A percentile compares a stretch with the other conserved stretches of the same genome.
Evolutionary conservation across 2,329 filamentous ascomycete species (phyloP).

Genomic region (Colletotrichum agaves): DNA sequence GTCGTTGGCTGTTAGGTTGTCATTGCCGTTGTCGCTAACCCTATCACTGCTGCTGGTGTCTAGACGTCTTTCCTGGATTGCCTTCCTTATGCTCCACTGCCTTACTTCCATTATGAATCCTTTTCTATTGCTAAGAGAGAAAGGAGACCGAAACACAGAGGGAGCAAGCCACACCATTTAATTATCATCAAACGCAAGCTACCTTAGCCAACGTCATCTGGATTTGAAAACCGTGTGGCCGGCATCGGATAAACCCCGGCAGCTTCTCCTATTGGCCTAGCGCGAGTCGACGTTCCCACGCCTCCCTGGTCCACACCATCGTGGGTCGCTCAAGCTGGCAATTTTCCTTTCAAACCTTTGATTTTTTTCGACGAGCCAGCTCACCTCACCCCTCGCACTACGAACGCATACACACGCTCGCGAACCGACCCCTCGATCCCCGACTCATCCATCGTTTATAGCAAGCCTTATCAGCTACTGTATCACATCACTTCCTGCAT

Average conservation of each 20-base stretch:
- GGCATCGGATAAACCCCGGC: conserved; percentile 34
- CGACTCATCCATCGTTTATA: conserved; percentile 38
- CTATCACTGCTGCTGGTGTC: too few species aligned
- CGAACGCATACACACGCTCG: conserved; percentile 32
- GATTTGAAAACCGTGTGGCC: conserved; percentile 35
- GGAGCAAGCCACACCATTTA: neutral
- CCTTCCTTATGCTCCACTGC: too few species aligned
- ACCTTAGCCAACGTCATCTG: conserved; percentile 28
- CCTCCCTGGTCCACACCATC: conserved; percentile 37
- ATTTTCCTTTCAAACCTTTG: conserved; percentile 40
- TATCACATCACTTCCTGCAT: conserved; percentile 30
- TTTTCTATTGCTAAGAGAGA: neutral
- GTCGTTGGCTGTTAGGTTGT: too few species aligned
- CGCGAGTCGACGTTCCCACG: conserved; percentile 13
- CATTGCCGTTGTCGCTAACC: too few species aligned
- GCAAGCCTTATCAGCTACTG: conserved; percentile 39
- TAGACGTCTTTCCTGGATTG: too few species aligned
- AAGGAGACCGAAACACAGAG: neutral
- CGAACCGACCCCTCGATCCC: conserved; percentile 29
- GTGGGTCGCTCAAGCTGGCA: conserved; percentile 39
- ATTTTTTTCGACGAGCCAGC: conserved; percentile 40
- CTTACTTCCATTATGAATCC: too few species aligned
- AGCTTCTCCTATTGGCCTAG: conserved; percentile 1
- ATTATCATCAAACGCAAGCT: neutral
- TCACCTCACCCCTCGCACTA: conserved; percentile 37